phyloP scores from a whole-genome alignment of 441 rosid species.

The Populus hybrid region DNA sequence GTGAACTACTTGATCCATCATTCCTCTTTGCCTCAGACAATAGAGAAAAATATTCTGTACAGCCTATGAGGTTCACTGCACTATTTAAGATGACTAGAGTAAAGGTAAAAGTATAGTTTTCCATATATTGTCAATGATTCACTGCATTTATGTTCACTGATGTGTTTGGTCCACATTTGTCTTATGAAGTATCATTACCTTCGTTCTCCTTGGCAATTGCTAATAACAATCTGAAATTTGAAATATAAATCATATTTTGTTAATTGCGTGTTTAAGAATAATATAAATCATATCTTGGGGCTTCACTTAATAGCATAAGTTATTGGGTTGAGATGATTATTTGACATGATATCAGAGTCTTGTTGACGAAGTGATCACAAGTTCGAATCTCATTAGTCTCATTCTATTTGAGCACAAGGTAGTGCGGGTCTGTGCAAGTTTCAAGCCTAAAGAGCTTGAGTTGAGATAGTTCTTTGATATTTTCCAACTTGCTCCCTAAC shows the following conservation, averaged over 20 bases:
- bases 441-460: too few relatives aligned
- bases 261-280: too few relatives aligned
- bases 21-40: slow-evolving; percentile 94
- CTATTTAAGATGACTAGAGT: slow-evolving; percentile 93
- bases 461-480: too few relatives aligned
- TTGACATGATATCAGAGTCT: too few relatives aligned
- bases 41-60: slow-evolving; percentile 87
- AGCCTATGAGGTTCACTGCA: slow-evolving; percentile 88
- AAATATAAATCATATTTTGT: background rate
- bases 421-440: too few relatives aligned
- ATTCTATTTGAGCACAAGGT: too few relatives aligned
- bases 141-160: background rate
- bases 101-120: slow-evolving; percentile 52
- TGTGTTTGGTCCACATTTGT: background rate
- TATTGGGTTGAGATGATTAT: too few relatives aligned
- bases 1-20: slow-evolving; percentile 97
- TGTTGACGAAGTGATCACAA: too few relatives aligned
- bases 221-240: slow-evolving; percentile 3
- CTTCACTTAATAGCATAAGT: too few relatives aligned
- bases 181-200: background rate
- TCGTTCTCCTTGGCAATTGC: background rate
- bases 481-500: background rate
- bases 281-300: too few relatives aligned
- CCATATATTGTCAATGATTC: background rate
- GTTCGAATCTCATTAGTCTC: too few relatives aligned